phyloP scores from a whole-genome alignment of 2,329 filamentous ascomycete genomes.

The Endoconidiophora laricicola region DNA sequence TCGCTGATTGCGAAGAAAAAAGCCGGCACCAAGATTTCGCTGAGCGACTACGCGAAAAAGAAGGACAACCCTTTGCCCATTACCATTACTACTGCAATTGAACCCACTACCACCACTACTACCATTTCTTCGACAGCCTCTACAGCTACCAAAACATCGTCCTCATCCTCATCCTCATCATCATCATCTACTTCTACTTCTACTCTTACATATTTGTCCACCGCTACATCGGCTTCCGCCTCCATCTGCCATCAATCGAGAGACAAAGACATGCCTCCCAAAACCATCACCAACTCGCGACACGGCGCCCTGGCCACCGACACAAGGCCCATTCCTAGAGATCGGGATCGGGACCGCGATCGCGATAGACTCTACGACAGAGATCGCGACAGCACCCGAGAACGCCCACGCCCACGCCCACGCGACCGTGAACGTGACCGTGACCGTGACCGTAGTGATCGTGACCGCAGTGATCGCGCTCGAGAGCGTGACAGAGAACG shows the following conservation, averaged over 20 bases:
- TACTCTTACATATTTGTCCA: too few species aligned
- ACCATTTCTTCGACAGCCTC: neutral
- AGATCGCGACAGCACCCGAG: neutral
- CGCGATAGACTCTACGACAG: neutral
- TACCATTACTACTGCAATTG: neutral
- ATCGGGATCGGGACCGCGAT: constrained; percentile 6
- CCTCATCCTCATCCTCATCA: neutral
- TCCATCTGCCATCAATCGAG: too few species aligned
- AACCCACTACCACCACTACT: neutral
- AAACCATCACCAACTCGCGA: neutral
- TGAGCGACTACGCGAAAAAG: constrained; percentile 44
- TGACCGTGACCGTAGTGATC: neutral
- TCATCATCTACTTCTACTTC: neutral
- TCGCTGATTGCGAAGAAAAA: constrained; percentile 31
- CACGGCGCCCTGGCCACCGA: neutral
- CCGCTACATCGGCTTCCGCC: too few species aligned
- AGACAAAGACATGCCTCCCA: constrained; percentile 1
- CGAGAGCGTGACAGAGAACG: constrained; percentile 2
- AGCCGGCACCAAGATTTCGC: constrained; percentile 32
- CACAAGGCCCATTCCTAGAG: neutral
- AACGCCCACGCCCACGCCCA: constrained; percentile 1
- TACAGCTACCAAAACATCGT: neutral
- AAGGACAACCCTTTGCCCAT: constrained; percentile 19
- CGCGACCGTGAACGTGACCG: constrained; percentile 4
- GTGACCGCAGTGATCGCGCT: neutral